These are phyloP conservation scores for Chlorella vulgaris DNA, from an alignment of 139 green algal species.

Conservation along the genomic window DNA sequence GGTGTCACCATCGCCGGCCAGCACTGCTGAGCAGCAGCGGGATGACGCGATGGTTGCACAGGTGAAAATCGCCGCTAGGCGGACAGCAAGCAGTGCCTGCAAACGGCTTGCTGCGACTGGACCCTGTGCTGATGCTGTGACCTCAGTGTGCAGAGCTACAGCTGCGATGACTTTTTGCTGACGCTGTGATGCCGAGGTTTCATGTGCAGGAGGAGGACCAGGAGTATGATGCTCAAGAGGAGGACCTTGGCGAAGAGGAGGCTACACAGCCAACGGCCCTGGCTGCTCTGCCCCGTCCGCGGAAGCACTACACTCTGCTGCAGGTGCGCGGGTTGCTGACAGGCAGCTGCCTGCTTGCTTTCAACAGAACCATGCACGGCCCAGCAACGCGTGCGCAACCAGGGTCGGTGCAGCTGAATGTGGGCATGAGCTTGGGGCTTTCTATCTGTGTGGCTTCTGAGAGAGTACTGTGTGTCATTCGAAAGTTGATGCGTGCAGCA, in stretches of 20 bases:
- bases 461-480: too few relatives aligned
- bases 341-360: background rate
- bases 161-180: background rate
- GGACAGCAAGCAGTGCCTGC: too few relatives aligned
- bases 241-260: conserved; percentile 24
- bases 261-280: background rate
- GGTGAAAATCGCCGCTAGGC: too few relatives aligned
- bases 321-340: background rate
- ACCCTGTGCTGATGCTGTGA: background rate
- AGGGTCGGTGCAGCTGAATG: too few relatives aligned
- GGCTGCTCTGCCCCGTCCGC: background rate
- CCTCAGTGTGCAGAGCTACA: background rate
- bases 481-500: too few relatives aligned
- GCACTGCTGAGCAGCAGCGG: background rate
- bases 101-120: too few relatives aligned
- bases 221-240: conserved; percentile 39
- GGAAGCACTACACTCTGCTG: conserved; percentile 15
- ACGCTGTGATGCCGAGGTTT: background rate
- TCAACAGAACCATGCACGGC: too few relatives aligned
- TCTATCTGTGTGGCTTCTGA: too few relatives aligned
- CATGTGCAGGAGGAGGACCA: conserved; percentile 19
- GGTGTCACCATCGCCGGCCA: background rate
- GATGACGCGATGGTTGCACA: too few relatives aligned
- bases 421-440: too few relatives aligned
- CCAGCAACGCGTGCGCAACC: too few relatives aligned